Conservation (phyloP, 805 yeast species). For the Cyberlindnera mycetangii region DNA sequence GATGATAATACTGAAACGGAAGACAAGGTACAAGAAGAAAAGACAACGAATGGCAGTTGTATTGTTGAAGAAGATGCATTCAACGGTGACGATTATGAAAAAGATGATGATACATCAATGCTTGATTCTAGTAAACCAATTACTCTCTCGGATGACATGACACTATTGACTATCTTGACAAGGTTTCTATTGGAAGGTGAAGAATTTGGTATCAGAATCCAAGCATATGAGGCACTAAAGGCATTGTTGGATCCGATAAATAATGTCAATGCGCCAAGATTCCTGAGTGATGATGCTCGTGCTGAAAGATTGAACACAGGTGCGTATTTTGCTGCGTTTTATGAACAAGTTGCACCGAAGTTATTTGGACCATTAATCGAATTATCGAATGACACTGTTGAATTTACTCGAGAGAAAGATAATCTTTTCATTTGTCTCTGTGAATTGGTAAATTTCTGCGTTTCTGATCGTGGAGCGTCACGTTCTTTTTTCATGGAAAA, state of each 20-base stretch:
- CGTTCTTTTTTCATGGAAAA: conserved; percentile 62
- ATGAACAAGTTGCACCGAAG: conserved; percentile 55
- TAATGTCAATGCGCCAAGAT: conserved; percentile 18
- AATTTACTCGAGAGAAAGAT: conserved; percentile 31
- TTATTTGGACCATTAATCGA: conserved; percentile 48
- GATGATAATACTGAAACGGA: neutral
- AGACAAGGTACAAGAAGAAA: neutral
- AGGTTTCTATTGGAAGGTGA: conserved; percentile 59
- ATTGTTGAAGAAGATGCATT: conserved; percentile 1
- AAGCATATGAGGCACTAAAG: conserved; percentile 79
- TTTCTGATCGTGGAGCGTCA: conserved; percentile 50
- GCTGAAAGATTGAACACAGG: conserved; percentile 33
- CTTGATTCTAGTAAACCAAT: conserved; percentile 6
- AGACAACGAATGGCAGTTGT: neutral
- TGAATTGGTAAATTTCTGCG: conserved; percentile 67
- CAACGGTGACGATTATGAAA: conserved; percentile 9
- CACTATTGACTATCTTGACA: conserved; percentile 52
- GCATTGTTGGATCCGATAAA: conserved; percentile 55
- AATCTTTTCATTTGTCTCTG: conserved; percentile 56
- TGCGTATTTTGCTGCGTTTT: conserved; percentile 57
- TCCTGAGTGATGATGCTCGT: conserved; percentile 24
- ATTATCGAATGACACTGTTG: neutral
- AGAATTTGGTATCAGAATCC: conserved; percentile 72
- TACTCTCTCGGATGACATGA: conserved; percentile 51
- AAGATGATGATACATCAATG: conserved; percentile 7